A percentile compares a stretch with the other conserved stretches of the same genome.
Evolutionary conservation across 441 rosid genomes (phyloP).

Genomic region (Syzygium syzygioides): DNA sequence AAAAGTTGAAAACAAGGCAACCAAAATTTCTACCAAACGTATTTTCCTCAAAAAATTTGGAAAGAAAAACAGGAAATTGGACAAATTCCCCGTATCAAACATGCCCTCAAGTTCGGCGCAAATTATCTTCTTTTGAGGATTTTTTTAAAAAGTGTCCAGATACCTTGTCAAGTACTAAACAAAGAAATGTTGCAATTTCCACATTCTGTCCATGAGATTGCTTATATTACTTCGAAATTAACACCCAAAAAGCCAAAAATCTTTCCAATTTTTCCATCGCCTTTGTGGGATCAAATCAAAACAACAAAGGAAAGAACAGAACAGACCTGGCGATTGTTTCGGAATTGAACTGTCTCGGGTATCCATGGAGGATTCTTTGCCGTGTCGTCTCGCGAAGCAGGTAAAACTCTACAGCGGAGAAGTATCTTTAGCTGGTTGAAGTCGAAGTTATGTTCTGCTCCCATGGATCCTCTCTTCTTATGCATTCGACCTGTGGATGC

Average conservation of each 20-base stretch:
- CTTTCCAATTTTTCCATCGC: neutral
- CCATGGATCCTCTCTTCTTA: neutral
- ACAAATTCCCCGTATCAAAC: neutral
- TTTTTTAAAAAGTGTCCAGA: neutral
- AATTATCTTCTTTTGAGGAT: too few relatives aligned
- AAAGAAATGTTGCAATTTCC: neutral
- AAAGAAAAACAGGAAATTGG: neutral
- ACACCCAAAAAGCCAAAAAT: neutral
- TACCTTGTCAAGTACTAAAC: neutral
- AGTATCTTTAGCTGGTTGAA: neutral
- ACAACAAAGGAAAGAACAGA: neutral
- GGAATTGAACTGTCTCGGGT: neutral
- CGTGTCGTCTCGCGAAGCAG: neutral
- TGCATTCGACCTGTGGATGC: too few relatives aligned
- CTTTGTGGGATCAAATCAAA: neutral
- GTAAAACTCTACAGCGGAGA: neutral
- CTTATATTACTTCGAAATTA: too few relatives aligned
- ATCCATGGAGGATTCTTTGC: neutral
- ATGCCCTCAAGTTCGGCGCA: rapidly evolving
- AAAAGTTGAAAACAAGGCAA: neutral
- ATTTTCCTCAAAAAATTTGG: neutral
- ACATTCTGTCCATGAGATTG: too few relatives aligned
- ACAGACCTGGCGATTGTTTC: neutral
- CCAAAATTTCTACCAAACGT: neutral
- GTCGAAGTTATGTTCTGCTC: neutral